Evolutionary conservation across 169 alveolate species (phyloP).

Genomic region (Amoebophrya sp.): DNA sequence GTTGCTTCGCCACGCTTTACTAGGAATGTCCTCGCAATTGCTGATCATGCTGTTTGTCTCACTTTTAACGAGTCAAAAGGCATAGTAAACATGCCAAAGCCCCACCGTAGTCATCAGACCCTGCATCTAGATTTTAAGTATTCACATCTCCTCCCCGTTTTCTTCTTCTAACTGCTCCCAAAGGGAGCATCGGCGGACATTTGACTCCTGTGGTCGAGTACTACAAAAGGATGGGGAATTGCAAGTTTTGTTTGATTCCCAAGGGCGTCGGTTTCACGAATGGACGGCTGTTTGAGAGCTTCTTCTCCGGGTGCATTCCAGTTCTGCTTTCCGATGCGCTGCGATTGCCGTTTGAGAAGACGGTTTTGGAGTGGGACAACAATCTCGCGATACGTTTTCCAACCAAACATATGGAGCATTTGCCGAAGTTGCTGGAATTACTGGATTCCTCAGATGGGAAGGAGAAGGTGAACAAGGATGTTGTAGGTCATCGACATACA

Average conservation of each 20-base stretch:
- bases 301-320: conserved; percentile 40
- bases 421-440: too few species aligned
- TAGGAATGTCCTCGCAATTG: too few species aligned
- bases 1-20: too few species aligned
- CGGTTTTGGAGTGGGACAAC: neutral
- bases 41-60: too few species aligned
- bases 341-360: neutral
- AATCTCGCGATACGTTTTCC: neutral
- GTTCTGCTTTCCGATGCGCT: conserved; percentile 36
- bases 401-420: too few species aligned
- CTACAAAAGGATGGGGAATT: conserved; percentile 39
- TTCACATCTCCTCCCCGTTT: too few species aligned
- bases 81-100: too few species aligned
- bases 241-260: conserved; percentile 44
- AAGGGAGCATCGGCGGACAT: neutral
- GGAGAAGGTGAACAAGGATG: neutral
- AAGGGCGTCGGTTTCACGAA: conserved; percentile 49
- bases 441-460: neutral
- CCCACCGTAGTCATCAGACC: too few species aligned
- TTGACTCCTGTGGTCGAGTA: neutral
- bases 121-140: too few species aligned
- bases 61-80: too few species aligned
- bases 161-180: too few species aligned
- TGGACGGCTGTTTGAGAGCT: conserved; percentile 43
- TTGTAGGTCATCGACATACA: conserved; percentile 24